Percentiles rank a stretch among this genome's conserved stretches.
Conservation (phyloP, 495 filamentous ascomycete genomes). For the Copromyces sp. region DNA sequence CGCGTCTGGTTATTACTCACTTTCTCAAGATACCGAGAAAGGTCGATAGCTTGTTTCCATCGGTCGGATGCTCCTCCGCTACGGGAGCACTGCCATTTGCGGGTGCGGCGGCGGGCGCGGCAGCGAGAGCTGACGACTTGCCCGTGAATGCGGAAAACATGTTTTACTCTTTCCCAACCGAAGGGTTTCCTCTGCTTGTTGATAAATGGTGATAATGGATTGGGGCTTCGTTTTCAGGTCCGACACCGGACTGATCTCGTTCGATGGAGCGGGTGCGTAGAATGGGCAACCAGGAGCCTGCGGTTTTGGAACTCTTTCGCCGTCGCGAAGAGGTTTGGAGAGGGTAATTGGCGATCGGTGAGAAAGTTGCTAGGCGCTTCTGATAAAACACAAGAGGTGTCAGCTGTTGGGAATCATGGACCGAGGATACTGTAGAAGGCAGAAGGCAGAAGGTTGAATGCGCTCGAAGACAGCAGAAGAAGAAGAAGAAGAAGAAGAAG, state of each 20-base stretch:
- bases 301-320: neutral
- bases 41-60: conserved; percentile 72
- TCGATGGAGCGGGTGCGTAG: neutral
- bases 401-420: neutral
- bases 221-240: neutral
- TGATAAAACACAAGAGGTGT: neutral
- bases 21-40: conserved; percentile 75
- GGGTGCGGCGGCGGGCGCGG: neutral
- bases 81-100: neutral
- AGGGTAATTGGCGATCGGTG: neutral
- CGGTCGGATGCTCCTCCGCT: conserved; percentile 56
- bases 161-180: neutral
- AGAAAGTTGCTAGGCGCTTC: neutral
- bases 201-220: neutral
- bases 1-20: conserved; percentile 34
- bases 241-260: neutral
- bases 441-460: neutral
- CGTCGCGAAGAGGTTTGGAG: neutral
- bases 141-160: neutral
- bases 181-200: neutral
- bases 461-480: neutral
- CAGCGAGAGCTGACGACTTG: conserved; percentile 3
- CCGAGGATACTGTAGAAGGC: neutral
- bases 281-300: neutral
- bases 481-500: neutral